Evolutionary conservation across 768 basidiomycete genomes (phyloP), one percentile per base, ranked within the genome.

Genomic region (Boletus pseudo-olivaceus): DNA sequence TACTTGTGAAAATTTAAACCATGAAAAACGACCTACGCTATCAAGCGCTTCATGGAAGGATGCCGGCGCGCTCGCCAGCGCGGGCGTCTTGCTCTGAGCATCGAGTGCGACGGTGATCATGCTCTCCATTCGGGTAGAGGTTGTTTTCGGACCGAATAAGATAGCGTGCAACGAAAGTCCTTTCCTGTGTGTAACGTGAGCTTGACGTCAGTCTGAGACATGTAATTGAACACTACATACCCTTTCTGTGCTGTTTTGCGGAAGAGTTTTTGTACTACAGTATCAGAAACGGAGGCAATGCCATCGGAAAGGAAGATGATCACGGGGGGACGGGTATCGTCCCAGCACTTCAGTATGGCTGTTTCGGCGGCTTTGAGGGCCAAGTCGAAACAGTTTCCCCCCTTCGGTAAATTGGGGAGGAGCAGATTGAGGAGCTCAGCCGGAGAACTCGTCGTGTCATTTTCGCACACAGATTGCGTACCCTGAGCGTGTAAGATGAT

Each of bases 301-400:
- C 82, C 82, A 54, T 83, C 82, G 2, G 82, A 83, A 8, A 83
- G 70, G 64, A 84, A 84, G 47, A 83, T 75, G 17, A 84, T 65
- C 6, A 82, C 73, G 0, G 82, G 81, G 2, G 73, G 66, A 43
- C 81, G 57, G 2, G 76, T 69, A 1, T 74, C 71, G 44, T 73
- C 77, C 82, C 80, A 82, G 33, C 73, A 56, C 5, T 57, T 55
- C 32, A 65, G 66, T 73, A 84, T 81, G 20, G 67, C 55, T 0
- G n/a, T 12, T 15, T 73, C 68, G 0, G 77, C 74, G 0, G 58
- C 57, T 30, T 54, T 58, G 12, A 85, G 61, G 7, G 83, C 83
- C 15, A 9, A 41, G 11, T 63, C 60, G 39, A 76, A 83, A 57
- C 71, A 49, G 1, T 83, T 84, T 0, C 80, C 76, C 0, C 76